phyloP scores from a whole-genome alignment of 768 basidiomycete species.

The Suillus plorans region DNA sequence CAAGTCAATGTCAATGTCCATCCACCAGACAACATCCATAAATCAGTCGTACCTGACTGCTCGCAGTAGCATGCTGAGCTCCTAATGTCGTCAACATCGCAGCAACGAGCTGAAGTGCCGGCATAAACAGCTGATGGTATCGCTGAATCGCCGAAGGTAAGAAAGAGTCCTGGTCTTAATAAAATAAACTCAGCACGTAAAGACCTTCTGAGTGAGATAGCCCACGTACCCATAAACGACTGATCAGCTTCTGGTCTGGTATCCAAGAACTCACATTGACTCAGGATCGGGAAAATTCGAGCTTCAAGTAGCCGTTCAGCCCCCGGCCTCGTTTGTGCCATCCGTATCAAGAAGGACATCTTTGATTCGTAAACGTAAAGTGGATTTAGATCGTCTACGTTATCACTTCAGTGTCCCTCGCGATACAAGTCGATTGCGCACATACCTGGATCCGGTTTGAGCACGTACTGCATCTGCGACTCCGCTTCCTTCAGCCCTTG shows the following conservation, averaged over 20 bases:
- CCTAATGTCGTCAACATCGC: slow-evolving; percentile 80
- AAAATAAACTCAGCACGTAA: neutral
- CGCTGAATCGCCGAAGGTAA: slow-evolving; percentile 84
- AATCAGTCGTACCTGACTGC: slow-evolving; percentile 57
- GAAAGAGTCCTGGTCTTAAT: slow-evolving; percentile 78
- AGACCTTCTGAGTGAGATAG: neutral
- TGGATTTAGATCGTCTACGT: slow-evolving; percentile 82
- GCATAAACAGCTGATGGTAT: slow-evolving; percentile 89
- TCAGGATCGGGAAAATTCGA: slow-evolving; percentile 69
- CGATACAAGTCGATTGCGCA: slow-evolving; percentile 10
- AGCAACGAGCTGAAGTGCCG: slow-evolving; percentile 78
- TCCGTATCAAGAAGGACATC: slow-evolving; percentile 83
- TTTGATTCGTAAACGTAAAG: slow-evolving; percentile 95
- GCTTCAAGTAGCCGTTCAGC: slow-evolving; percentile 83
- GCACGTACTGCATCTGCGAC: slow-evolving; percentile 63
- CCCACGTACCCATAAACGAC: slow-evolving; percentile 68
- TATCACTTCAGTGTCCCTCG: slow-evolving; percentile 5
- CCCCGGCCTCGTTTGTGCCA: slow-evolving; percentile 80
- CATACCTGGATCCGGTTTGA: slow-evolving; percentile 90
- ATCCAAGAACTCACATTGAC: slow-evolving; percentile 86
- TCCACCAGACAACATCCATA: neutral
- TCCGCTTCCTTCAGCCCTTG: slow-evolving; percentile 84
- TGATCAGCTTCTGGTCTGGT: slow-evolving; percentile 82
- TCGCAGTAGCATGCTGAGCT: slow-evolving; percentile 60
- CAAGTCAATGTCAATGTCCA: slow-evolving; percentile 3